Base-by-base conservation (phyloP, 371 early-diverging fungal genomes). In the Synchytrium microbalum region DNA sequence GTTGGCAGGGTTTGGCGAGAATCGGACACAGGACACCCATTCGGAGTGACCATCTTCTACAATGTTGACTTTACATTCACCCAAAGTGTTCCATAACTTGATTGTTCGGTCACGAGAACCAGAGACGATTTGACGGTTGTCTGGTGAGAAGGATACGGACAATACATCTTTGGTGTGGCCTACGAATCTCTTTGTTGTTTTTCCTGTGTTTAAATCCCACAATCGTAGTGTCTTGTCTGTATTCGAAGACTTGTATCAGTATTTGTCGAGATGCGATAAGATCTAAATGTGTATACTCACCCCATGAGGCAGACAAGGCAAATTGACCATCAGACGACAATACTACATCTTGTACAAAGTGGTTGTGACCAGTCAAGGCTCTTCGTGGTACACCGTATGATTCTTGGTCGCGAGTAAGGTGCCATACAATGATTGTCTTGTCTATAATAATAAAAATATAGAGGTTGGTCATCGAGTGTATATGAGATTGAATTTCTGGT, bases 61-160 rank as follows among this genome's bases (percentile, higher is more conserved):
- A 73, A 98, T 87, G 84, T 88, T 91, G 88, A 84, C 91, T 90
- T 96, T 98, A 91, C 96, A 96, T 84, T 98, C 98, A 70, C 96
- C 98, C 54, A 95, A 85, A 67, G 96, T 96, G 92, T 98, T 96
- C 98, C 98, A 98, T 77, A 98, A 79, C 91, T 96, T 98, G 89
- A 98, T 95, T 80, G 88, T 84, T 88, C 92, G 92, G 85, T 98
- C 98, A 81, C 96, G 93, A 74, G 94, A 92, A 70, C 90, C 93
- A 65, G 95, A 94, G 71, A 95, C 93, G 77, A 98, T 96, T 84
- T 93, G 95, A 75, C 95, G 92, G 93, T 95, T 95, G 81, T 96
- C 96, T 54, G 98, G 92, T 73, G 98, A 96, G 92, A 98, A 98
- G 67, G 95, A 89, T 69, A 95, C 98, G 59, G 95, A 95, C 71